Base-by-base conservation (phyloP, 345 rosid species). In the Rhodomyrtus tomentosa region DNA sequence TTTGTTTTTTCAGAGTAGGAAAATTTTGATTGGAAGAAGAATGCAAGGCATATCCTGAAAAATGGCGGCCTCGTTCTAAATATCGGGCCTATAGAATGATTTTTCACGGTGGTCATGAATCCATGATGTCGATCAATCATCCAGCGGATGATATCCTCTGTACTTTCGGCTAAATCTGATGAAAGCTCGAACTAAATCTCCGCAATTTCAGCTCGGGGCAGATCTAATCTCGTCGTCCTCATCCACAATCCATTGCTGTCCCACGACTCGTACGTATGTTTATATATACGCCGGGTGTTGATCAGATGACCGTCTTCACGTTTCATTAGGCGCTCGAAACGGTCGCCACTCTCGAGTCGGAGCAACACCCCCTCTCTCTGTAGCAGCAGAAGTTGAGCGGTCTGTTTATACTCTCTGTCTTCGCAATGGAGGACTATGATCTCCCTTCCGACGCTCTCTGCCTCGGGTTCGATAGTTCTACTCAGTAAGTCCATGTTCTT, bases 401-500 rank as follows among this genome's bases (percentile, higher is more conserved):
- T 68, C 9, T n/a, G 82, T 53, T 50, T 21, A 27, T 68, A 68
- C 25, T 21, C 25, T 20, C 1, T 38, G 45, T 36, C 45, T 36
- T 68, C 45, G 73, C 82, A 32, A 93, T 95, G 96, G 93, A 84
- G 62, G 91, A 90, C 86, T 80, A 82, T 6, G 86, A 92, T 86
- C 95, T 93, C 87, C 98, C 97, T 80, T 83, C 82, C 2, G 98
- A 88, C 85, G 90, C 98, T 59, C 90, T 95, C 72, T 97, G 95
- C 89, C 95, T 97, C 29, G 99, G 99, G 36, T 86, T 97, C 86
- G 99, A 97, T 79, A 90, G 95, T 87, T 97, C 99, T 50, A 95
- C 98, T 9, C 99, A 95, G 98, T 95, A 92, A 87, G 90, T 89
- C 84, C 48, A 40, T 54, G 27, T 83, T 32, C 53, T 53, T 16